phyloP scores from a whole-genome alignment of 1,284 basidiomycete species.

The Garcileccinum viscosum region DNA sequence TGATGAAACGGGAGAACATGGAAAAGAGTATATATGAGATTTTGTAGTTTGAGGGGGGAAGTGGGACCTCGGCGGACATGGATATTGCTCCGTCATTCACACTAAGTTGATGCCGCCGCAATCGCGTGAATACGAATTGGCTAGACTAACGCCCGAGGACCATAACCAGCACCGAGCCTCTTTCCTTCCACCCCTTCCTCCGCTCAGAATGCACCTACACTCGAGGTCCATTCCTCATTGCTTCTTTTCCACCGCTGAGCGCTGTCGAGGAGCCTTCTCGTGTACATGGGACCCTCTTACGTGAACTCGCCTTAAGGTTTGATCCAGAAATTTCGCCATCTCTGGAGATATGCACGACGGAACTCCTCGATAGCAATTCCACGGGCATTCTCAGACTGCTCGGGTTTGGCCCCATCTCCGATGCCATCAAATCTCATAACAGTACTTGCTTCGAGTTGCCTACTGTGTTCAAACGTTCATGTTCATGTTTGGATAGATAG shows the following conservation, averaged over 20 bases:
- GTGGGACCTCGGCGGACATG: constrained; percentile 40
- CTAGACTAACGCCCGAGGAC: constrained; percentile 30
- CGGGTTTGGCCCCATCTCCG: constrained; percentile 30
- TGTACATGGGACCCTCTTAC: constrained; percentile 17
- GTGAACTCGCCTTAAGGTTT: constrained; percentile 26
- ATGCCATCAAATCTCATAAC: constrained; percentile 16
- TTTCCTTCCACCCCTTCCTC: neutral
- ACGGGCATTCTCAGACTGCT: constrained; percentile 11
- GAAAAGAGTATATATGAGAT: constrained; percentile 32
- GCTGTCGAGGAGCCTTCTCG: constrained; percentile 6
- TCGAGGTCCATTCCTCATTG: constrained; percentile 5
- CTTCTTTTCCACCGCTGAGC: constrained; percentile 15
- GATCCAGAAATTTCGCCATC: constrained; percentile 10
- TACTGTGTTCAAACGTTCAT: neutral
- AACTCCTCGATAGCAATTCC: constrained; percentile 11
- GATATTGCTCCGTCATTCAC: constrained; percentile 37
- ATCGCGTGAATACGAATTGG: constrained; percentile 36
- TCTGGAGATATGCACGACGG: constrained; percentile 7
- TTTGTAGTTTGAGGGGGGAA: constrained; percentile 20
- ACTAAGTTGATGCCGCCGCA: constrained; percentile 25
- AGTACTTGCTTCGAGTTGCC: neutral
- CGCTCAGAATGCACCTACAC: constrained; percentile 7
- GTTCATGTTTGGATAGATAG: neutral
- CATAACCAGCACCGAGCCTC: neutral
- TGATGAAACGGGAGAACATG: constrained; percentile 11